phyloP scores from a whole-genome alignment of 1,284 basidiomycete species.

The Termitomyces sp. region DNA sequence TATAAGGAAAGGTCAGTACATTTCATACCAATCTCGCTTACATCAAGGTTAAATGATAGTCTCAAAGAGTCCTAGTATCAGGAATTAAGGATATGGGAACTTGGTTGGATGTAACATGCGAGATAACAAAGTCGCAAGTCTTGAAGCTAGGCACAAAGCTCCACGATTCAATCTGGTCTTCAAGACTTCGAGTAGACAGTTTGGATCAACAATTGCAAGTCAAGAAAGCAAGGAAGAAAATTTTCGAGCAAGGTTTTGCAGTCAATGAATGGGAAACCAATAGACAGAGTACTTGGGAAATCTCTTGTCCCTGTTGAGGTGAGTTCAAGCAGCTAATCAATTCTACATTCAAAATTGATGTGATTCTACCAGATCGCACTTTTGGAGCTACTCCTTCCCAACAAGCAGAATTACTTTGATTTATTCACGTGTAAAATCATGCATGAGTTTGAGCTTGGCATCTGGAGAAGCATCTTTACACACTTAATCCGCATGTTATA shows the following conservation, averaged over 20 bases:
- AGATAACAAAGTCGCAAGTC: too few relatives aligned
- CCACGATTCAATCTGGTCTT: background rate
- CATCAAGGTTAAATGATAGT: too few relatives aligned
- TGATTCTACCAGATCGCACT: background rate
- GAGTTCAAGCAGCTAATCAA: background rate
- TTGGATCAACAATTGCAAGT: background rate
- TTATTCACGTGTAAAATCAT: too few relatives aligned
- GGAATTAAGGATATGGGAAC: too few relatives aligned
- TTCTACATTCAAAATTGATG: background rate
- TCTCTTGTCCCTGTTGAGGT: slow-evolving; percentile 10
- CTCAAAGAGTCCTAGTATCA: too few relatives aligned
- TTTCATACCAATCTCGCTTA: too few relatives aligned
- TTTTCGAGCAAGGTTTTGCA: background rate
- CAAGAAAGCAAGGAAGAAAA: background rate
- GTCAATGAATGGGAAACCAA: background rate
- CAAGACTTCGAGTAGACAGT: background rate
- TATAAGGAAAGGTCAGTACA: too few relatives aligned
- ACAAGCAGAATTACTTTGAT: background rate
- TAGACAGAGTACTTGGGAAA: background rate
- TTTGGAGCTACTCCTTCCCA: background rate
- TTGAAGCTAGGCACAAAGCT: slow-evolving; percentile 2
- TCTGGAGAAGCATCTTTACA: too few relatives aligned
- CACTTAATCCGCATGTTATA: too few relatives aligned
- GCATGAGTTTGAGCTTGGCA: too few relatives aligned
- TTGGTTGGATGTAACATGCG: too few relatives aligned